These are phyloP conservation scores for Helianthus tuberosus DNA, from an alignment of 129 eudicot species.

Conservation along the genomic window DNA sequence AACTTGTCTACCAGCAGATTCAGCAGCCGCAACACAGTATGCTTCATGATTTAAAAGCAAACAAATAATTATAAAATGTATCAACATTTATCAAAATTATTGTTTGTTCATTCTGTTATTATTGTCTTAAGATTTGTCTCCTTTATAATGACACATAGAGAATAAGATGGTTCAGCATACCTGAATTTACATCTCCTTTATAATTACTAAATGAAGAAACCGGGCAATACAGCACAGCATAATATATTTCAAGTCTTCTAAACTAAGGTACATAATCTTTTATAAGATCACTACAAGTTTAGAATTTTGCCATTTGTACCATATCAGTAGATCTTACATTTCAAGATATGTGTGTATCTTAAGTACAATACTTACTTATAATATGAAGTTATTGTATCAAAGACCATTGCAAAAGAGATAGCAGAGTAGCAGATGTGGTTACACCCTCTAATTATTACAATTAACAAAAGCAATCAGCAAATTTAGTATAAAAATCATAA, in stretches of 20 bases:
- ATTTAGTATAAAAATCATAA: too few species aligned
- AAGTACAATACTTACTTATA: too few species aligned
- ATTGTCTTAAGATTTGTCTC: background rate
- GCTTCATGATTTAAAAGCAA: conserved; percentile 28
- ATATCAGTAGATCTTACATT: too few species aligned
- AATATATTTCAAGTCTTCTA: background rate
- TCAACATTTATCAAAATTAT: background rate
- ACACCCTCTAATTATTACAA: too few species aligned
- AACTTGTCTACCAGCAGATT: conserved; percentile 54
- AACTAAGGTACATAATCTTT: too few species aligned
- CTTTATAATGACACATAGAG: background rate
- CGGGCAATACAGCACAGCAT: background rate
- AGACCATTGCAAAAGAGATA: too few species aligned
- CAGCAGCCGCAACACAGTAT: conserved; percentile 47
- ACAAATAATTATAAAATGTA: background rate
- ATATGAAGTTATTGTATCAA: too few species aligned
- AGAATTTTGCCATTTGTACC: too few species aligned
- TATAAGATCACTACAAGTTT: too few species aligned
- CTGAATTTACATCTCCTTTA: background rate
- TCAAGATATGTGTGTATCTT: too few species aligned
- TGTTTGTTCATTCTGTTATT: background rate
- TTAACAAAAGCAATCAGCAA: too few species aligned
- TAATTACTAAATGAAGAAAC: background rate
- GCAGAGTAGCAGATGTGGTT: too few species aligned
- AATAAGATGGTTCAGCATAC: background rate